Conservation (phyloP, 495 filamentous ascomycete species). For the Trichodelitschia bisporula region DNA sequence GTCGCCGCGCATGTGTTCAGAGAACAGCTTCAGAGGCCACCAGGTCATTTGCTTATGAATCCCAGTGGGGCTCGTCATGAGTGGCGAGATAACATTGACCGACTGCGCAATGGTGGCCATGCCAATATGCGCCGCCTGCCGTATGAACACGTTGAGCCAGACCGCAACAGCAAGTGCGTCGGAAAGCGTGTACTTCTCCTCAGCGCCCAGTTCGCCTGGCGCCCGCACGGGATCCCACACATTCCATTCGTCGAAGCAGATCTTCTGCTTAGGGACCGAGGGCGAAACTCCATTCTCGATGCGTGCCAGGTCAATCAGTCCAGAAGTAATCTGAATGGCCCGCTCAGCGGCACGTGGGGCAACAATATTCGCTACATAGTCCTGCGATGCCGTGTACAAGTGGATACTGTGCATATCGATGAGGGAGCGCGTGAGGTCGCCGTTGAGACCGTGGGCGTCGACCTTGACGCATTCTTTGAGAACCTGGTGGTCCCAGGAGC, state of each 20-base stretch:
- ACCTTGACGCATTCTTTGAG: constrained; percentile 39
- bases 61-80: constrained; percentile 41
- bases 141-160: constrained; percentile 59
- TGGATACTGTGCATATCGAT: constrained; percentile 52
- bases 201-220: constrained; percentile 20
- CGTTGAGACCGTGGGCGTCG: constrained; percentile 13
- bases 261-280: constrained; percentile 30
- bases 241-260: constrained; percentile 78
- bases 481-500: constrained; percentile 47
- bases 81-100: constrained; percentile 54
- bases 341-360: constrained; percentile 48
- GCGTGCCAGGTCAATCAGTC: constrained; percentile 46
- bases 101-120: constrained; percentile 68
- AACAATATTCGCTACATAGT: constrained; percentile 15
- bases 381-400: constrained; percentile 36
- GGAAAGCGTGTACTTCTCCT: constrained; percentile 37
- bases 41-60: constrained; percentile 50
- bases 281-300: constrained; percentile 38
- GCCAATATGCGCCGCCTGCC: constrained; percentile 42
- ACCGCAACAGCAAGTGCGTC: constrained; percentile 51
- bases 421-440: constrained; percentile 11
- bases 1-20: constrained; percentile 48
- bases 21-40: constrained; percentile 52
- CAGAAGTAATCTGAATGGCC: constrained; percentile 42
- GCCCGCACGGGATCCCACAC: constrained; percentile 58